Conservation (phyloP, 2,329 filamentous ascomycete genomes). For the Fusarium goolgardi region DNA sequence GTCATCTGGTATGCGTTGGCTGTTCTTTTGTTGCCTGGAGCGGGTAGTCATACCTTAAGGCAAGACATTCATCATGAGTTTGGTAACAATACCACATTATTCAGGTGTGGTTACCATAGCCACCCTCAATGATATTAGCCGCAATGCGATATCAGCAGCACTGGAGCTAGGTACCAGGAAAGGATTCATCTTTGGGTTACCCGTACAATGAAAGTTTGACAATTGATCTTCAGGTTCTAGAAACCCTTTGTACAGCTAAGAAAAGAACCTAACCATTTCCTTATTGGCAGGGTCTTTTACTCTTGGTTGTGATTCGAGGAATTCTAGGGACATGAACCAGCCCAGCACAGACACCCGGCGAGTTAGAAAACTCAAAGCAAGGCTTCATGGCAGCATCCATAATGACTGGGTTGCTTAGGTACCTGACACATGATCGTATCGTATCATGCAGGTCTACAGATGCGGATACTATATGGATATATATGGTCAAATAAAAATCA, state of each 20-base stretch:
- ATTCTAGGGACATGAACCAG: constrained; percentile 25
- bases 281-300: constrained; percentile 21
- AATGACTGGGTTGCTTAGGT: constrained; percentile 11
- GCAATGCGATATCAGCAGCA: constrained; percentile 18
- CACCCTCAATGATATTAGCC: constrained; percentile 27
- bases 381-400: constrained; percentile 30
- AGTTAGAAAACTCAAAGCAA: constrained; percentile 25
- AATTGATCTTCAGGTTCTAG: constrained; percentile 1
- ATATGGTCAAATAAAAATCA: background rate
- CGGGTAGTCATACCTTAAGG: background rate
- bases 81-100: constrained; percentile 17
- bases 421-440: constrained; percentile 29
- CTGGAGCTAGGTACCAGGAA: background rate
- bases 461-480: background rate
- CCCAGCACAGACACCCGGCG: constrained; percentile 28
- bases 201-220: background rate
- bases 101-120: constrained; percentile 29
- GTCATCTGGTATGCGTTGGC: constrained; percentile 22
- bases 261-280: constrained; percentile 7
- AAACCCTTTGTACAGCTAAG: constrained; percentile 6
- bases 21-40: constrained; percentile 13
- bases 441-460: constrained; percentile 14
- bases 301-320: constrained; percentile 29
- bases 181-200: constrained; percentile 3
- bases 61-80: constrained; percentile 33